Base-by-base conservation (phyloP, 768 basidiomycete species). In the Lactarius hengduanensis region DNA sequence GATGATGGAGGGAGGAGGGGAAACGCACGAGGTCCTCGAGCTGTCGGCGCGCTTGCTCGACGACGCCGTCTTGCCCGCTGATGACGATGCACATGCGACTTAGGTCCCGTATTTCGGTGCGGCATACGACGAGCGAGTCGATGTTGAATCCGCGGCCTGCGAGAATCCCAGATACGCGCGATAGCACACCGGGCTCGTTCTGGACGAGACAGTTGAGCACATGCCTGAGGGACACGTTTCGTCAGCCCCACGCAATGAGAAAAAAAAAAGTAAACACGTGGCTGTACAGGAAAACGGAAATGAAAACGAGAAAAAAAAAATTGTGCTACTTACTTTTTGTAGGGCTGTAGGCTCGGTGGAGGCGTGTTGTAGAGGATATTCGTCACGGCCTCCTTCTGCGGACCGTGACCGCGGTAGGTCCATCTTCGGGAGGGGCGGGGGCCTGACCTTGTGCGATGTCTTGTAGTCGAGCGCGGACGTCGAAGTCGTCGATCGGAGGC, bases 121-220 rank as follows among this genome's bases (percentile, higher is more conserved):
- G 86, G 78, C 97, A 99, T 32, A 99, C 97, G 72, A 99, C 97
- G 69, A 99, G 82, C 5, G 96, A 98, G 78, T 99, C 96, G 76
- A 96, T 92, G 81, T 99, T 99, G 83, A 99, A 97, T 4, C 97
- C 97, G 70, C 97, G 83, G 47, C 93, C 97, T 22, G 97, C 97
- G 30, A 99, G 84, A 73, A 96, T 98, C 62, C 97, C 97, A 6
- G 96, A 96, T 3, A 99, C 95, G 72, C 97, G 90, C 32, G 96
- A 97, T 15, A 99, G 84, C n/a, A 99, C 97, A 73, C 97, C 97
- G 2, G 97, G 97, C 79, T 99, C 97, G 76, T 99, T 98, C 78
- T 99, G 97, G 4, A 98, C 97, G 67, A 99, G 87, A 77, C 96
- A 98, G 79, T 99, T 98, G 69, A 98, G 84, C 65, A 96, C 85